Evolutionary conservation across 495 filamentous ascomycete species (phyloP), one percentile per base, ranked within the genome.

Genomic region (Paragyromitra xinjiangensis): DNA sequence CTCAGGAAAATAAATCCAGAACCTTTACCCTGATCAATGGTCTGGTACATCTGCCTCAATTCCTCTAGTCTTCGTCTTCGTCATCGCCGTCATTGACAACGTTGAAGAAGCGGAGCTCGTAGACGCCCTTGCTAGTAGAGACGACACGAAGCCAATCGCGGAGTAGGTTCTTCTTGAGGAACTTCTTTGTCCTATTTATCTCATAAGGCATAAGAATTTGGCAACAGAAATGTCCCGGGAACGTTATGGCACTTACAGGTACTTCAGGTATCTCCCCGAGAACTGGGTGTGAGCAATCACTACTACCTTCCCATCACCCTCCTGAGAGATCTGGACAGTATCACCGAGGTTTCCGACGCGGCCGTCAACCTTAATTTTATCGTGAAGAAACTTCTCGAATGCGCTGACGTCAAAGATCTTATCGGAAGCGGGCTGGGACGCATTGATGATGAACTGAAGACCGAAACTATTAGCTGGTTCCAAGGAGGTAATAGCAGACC

Each of bases 41-140:
- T 39, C 40, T 5, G 29, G 26, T 39, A 64, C 6, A 42, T 48
- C 24, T 6, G 3, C 40, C 65, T 22, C 29, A 42, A 69, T 22
- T 62, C 22, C 22, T 89, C 89, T 97, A 99, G 84, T 99, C 96
- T 80, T 99, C 95, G 85, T 99, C 95, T 80, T 99, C 95, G 79
- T 98, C 95, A 75, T 87, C 93, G 83, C 92, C 94, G 85, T 99
- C 96, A 86, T 95, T 94, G 83, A 97, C 95, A 85, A 98, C 94
- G 89, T 98, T 99, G 94, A 95, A 99, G 94, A 98, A 99, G 86
- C 95, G 92, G 85, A 99, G 92, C 89, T 97, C 94, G 88, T 98
- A 99, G 78, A 97, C 94, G 83, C 95, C 95, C 89, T 93, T 93
- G 85, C 92, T 92, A 83, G 94, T 98, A 70, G 94, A 94, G 84